Conservation (phyloP, 2,329 filamentous ascomycete species). For the Aphanoascus verrucosus region DNA sequence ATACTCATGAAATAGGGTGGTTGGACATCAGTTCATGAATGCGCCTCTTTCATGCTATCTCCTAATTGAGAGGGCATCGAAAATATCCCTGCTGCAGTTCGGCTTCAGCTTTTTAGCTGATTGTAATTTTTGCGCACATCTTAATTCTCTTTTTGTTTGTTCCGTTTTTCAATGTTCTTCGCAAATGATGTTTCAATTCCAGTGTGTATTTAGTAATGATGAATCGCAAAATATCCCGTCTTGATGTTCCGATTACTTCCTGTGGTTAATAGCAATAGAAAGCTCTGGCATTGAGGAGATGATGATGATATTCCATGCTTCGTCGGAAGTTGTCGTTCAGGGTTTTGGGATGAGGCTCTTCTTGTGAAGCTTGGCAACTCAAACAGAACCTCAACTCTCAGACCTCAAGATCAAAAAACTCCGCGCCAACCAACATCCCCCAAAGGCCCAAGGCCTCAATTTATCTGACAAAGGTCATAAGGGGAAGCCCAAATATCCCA, state of each 20-base stretch:
- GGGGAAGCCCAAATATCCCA: not conserved
- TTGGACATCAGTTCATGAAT: not conserved
- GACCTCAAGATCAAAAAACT: not conserved
- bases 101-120: not conserved
- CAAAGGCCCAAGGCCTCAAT: not conserved
- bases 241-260: too few species aligned
- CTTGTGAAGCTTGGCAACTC: too few species aligned
- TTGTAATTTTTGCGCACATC: slow-evolving; percentile 4
- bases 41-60: not conserved
- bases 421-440: not conserved
- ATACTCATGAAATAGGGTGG: not conserved
- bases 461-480: too few species aligned
- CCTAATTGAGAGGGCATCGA: not conserved
- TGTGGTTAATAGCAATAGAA: too few species aligned
- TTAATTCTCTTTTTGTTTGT: not conserved
- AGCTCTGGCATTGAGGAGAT: too few species aligned
- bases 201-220: slow-evolving; percentile 14
- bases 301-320: too few species aligned
- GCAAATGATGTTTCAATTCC: not conserved
- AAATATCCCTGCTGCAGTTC: not conserved
- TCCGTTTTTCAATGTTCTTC: not conserved
- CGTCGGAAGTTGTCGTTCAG: too few species aligned
- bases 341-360: too few species aligned
- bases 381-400: too few species aligned
- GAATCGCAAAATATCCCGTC: not conserved